Base-by-base conservation (phyloP, 1,139 yeast species). In the Hanseniaspora sp. region DNA sequence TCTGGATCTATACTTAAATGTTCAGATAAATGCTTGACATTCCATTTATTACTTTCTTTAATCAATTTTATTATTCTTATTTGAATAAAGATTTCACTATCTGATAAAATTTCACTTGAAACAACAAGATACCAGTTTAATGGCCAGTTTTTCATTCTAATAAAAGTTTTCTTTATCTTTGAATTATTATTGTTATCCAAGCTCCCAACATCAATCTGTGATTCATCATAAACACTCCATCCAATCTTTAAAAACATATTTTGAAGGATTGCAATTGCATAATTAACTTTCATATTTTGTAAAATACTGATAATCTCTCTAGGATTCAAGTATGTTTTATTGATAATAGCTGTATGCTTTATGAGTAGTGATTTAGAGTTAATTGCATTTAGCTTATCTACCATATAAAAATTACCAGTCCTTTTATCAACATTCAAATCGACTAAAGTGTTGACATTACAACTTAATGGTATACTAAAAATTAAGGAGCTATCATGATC, bases 111-210 rank as follows among this genome's bases (percentile, higher is more conserved):
- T 55, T 72, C 67, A 44, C 63, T 80, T 3, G 54, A 44, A 74
- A 66, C 71, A 64, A 81, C 74, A 51, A 83, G 66, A 63, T 80
- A 80, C 90, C 90, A 83, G 55, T 81, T 78, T 1, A 79, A 69
- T 0, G 88, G 87, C 90, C 90, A 83, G 57, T 77, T 81, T 54
- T 76, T 77, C 53, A 67, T 52, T 38, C 84, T 71, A 28, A 85
- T 73, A 63, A 78, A 83, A 55, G 79, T 74, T 58, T 74, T 79
- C 30, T 79, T 61, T 42, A 67, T 66, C 54, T 64, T 57, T 5
- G 63, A 53, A 12, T 46, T 48, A 18, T 52, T 42, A 30, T 59
- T 51, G 4, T 23, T 23, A 23, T 23, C 23, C 58, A 69, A 61
- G 35, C 60, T 55, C 47, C 46, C 48, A 56, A 64, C n/a, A 60